Conservation (phyloP, 2,329 filamentous ascomycete species). For the Juglanconis sp. region DNA sequence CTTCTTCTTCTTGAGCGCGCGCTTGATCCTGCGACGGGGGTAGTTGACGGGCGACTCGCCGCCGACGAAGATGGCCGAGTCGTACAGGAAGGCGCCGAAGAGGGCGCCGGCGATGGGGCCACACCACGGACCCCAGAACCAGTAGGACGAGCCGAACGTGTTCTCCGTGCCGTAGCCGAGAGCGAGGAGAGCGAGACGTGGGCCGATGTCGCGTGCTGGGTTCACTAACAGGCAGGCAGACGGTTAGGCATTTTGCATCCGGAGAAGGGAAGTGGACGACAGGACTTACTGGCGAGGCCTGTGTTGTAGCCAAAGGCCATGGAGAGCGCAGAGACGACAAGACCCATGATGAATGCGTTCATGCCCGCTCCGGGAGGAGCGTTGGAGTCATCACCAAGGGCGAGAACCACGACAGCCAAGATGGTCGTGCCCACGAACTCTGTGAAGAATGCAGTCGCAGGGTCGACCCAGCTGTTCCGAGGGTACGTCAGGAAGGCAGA, state of each 20-base stretch:
- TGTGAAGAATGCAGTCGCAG: slow-evolving; percentile 41
- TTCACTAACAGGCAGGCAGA: slow-evolving; percentile 32
- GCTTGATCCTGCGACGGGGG: slow-evolving; percentile 38
- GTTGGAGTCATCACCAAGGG: slow-evolving; percentile 43
- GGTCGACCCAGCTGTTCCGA: slow-evolving; percentile 34
- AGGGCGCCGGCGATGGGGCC: slow-evolving; percentile 36
- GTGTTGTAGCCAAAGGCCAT: slow-evolving; percentile 45
- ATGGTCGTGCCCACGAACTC: slow-evolving; percentile 43
- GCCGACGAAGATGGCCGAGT: slow-evolving; percentile 47
- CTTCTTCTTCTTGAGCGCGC: slow-evolving; percentile 38
- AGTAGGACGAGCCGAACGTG: slow-evolving; percentile 40
- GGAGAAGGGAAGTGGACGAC: background rate
- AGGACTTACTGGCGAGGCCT: slow-evolving; percentile 31
- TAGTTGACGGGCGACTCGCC: slow-evolving; percentile 51
- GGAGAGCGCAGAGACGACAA: slow-evolving; percentile 34
- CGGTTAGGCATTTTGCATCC: background rate
- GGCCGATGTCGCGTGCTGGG: slow-evolving; percentile 47
- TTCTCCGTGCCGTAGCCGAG: slow-evolving; percentile 39
- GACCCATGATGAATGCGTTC: slow-evolving; percentile 46
- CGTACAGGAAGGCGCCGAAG: slow-evolving; percentile 46
- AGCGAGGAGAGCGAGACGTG: slow-evolving; percentile 41
- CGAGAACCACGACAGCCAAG: slow-evolving; percentile 39
- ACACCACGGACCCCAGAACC: slow-evolving; percentile 43
- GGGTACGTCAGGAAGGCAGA: slow-evolving; percentile 42
- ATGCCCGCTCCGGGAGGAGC: slow-evolving; percentile 47